These are phyloP conservation scores for Sextonia rubra DNA, from an alignment of 164 flowering plant genomes.

Conservation along the genomic window DNA sequence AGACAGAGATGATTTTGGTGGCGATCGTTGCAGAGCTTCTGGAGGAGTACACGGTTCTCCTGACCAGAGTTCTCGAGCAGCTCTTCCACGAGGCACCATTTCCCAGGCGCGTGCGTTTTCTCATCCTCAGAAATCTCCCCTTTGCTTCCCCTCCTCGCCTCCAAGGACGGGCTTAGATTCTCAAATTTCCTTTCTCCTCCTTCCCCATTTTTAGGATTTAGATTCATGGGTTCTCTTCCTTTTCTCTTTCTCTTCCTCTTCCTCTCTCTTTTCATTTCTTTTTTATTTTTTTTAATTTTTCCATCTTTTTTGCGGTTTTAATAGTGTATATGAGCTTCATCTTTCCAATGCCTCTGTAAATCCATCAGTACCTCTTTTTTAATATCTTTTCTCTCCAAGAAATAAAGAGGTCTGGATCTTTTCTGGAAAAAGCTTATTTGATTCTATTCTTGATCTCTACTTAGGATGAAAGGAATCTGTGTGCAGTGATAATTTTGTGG, in stretches of 20 bases:
- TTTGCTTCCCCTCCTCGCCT: constrained; percentile 29
- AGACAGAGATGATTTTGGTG: constrained; percentile 53
- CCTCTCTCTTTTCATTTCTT: neutral
- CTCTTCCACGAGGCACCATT: constrained; percentile 58
- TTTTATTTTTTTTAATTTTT: neutral
- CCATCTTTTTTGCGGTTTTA: neutral
- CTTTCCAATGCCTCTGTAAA: neutral
- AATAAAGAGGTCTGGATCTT: no score
- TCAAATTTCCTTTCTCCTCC: no score
- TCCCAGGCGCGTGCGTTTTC: constrained; percentile 59
- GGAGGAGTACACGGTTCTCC: constrained; percentile 63
- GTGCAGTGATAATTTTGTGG: no score
- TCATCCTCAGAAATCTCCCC: constrained; percentile 54
- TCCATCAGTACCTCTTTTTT: neutral
- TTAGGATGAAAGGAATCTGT: no score
- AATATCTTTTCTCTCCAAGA: no score
- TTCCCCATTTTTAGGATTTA: neutral
- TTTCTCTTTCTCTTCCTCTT: neutral
- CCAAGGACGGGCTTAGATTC: neutral
- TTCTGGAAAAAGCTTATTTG: no score
- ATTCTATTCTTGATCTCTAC: no score
- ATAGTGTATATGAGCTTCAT: constrained; percentile 3
- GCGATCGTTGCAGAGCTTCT: constrained; percentile 61
- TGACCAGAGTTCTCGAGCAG: constrained; percentile 53
- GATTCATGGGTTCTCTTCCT: neutral